Evolutionary conservation across 2,329 filamentous ascomycete genomes (phyloP).

Genomic region (Curvularia sp.): DNA sequence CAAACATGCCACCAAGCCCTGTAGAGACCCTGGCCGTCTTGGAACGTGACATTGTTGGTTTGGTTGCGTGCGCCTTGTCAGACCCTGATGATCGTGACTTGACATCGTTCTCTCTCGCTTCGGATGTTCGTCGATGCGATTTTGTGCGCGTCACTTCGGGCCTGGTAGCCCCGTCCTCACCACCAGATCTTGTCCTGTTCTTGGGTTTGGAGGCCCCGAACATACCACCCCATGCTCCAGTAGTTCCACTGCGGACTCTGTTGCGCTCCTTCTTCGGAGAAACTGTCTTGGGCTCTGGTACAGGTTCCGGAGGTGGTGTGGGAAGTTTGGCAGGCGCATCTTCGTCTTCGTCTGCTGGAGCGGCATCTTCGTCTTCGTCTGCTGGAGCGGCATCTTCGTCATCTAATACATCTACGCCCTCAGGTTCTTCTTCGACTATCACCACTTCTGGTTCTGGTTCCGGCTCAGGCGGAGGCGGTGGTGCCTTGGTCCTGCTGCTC

Average conservation of each 20-base stretch:
- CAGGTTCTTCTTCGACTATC: slow-evolving; percentile 28
- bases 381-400: slow-evolving; percentile 34
- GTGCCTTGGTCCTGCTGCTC: slow-evolving; percentile 35
- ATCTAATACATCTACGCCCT: slow-evolving; percentile 28
- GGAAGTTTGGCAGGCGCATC: slow-evolving; percentile 50
- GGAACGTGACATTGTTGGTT: slow-evolving; percentile 54
- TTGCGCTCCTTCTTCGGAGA: slow-evolving; percentile 73
- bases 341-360: slow-evolving; percentile 34
- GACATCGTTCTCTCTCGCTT: slow-evolving; percentile 64
- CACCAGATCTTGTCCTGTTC: slow-evolving; percentile 42
- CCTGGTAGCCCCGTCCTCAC: slow-evolving; percentile 42
- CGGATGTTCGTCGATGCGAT: slow-evolving; percentile 57
- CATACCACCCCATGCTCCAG: slow-evolving; percentile 74
- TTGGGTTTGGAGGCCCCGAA: slow-evolving; percentile 60
- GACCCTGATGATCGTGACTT: slow-evolving; percentile 75
- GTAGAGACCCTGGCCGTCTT: slow-evolving; percentile 64
- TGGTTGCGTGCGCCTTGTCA: slow-evolving; percentile 66
- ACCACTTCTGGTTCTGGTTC: slow-evolving; percentile 29
- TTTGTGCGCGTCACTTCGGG: slow-evolving; percentile 62
- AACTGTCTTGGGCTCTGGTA: slow-evolving; percentile 54
- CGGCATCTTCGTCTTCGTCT: slow-evolving; percentile 35
- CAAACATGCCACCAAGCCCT: slow-evolving; percentile 70
- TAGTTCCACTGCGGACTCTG: slow-evolving; percentile 72
- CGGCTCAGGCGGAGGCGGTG: slow-evolving; percentile 35
- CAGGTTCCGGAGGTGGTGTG: slow-evolving; percentile 57